phyloP scores from a whole-genome alignment of 2,329 filamentous ascomycete genomes.

The Phaeosphaeriaceae sp. region DNA sequence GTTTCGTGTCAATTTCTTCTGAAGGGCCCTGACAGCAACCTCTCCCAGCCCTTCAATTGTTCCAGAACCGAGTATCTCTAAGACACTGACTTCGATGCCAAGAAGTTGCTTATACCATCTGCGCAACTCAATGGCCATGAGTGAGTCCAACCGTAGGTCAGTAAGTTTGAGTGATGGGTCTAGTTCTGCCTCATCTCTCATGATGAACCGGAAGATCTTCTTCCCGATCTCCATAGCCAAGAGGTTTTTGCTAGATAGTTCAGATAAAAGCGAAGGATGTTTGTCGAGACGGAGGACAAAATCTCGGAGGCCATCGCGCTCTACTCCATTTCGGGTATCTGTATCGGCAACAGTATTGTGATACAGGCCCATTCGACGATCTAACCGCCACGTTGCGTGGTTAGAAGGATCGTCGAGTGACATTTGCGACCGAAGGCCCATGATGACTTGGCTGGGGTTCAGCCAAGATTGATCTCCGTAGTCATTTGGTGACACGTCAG shows the following conservation, averaged over 20 bases:
- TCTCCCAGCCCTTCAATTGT: too few species aligned
- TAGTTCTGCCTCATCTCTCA: conserved; percentile 27
- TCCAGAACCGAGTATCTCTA: conserved; percentile 27
- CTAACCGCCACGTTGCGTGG: background rate
- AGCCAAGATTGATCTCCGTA: too few species aligned
- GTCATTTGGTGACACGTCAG: too few species aligned
- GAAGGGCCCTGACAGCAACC: too few species aligned
- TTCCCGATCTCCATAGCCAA: conserved; percentile 30
- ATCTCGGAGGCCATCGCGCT: background rate
- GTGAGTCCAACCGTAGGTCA: conserved; percentile 41
- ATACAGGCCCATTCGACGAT: background rate
- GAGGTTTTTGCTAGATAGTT: conserved; percentile 2
- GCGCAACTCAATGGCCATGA: conserved; percentile 49
- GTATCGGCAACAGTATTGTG: background rate
- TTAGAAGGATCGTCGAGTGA: background rate
- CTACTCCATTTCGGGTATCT: conserved; percentile 2
- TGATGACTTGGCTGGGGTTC: background rate
- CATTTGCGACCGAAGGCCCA: background rate
- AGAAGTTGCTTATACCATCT: conserved; percentile 49
- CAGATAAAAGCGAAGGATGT: conserved; percentile 6
- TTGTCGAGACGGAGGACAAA: background rate
- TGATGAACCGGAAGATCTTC: conserved; percentile 20
- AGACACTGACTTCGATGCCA: conserved; percentile 28
- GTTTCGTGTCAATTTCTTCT: too few species aligned
- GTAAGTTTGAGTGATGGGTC: conserved; percentile 15